Percentiles rank a stretch among this genome's conserved stretches.
phyloP scores from a whole-genome alignment of 2,329 filamentous ascomycete species.

The Beauveria scarabaeidicola region DNA sequence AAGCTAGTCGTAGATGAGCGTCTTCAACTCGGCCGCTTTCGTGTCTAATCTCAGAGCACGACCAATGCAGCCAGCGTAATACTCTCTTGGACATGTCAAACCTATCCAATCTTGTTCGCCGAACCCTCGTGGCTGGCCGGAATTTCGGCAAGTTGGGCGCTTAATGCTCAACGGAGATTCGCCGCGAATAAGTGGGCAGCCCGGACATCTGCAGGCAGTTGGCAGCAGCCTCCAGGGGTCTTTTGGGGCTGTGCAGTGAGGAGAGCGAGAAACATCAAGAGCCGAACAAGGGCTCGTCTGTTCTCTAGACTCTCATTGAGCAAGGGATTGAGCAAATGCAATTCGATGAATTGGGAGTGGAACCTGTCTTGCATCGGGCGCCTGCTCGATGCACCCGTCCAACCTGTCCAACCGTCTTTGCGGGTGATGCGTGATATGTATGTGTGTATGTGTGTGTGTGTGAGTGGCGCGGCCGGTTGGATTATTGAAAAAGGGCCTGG shows the following conservation, averaged over 20 bases:
- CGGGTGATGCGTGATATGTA: too few relatives aligned
- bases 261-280: neutral
- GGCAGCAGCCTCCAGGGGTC: neutral
- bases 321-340: too few relatives aligned
- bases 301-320: neutral
- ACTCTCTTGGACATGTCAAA: neutral
- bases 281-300: neutral
- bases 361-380: neutral
- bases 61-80: neutral
- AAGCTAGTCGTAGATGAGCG: too few relatives aligned
- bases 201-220: neutral
- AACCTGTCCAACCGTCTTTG: too few relatives aligned
- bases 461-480: too few relatives aligned
- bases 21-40: too few relatives aligned
- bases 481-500: neutral
- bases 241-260: constrained; percentile 2
- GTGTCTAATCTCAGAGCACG: too few relatives aligned
- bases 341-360: neutral
- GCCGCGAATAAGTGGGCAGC: neutral
- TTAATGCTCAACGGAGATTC: constrained; percentile 8
- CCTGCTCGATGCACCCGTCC: neutral
- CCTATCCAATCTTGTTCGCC: neutral
- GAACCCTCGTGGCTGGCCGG: neutral
- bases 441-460: too few relatives aligned
- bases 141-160: constrained; percentile 7